Conservation (phyloP, 2,329 filamentous ascomycete genomes). For the Allantophomopsis lycopodina region DNA sequence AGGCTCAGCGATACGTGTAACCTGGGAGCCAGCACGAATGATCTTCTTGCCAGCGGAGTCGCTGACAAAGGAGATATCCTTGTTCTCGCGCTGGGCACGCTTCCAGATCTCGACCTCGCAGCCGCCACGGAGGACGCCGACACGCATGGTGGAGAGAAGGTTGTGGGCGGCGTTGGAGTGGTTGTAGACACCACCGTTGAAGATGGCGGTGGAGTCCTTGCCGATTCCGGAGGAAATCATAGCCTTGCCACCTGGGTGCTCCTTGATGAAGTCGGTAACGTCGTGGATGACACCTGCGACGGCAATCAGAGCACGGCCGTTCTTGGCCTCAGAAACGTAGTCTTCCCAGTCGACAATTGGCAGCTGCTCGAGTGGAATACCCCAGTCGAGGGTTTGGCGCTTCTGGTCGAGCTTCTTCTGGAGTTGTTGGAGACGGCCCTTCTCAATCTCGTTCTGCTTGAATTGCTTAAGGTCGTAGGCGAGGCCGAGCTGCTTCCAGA, state of each 20-base stretch:
- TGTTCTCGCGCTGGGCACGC: conserved; percentile 66
- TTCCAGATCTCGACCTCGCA: conserved; percentile 87
- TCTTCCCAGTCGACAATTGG: conserved; percentile 77
- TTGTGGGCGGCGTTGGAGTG: conserved; percentile 82
- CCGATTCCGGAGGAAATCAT: conserved; percentile 69
- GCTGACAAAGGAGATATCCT: conserved; percentile 63
- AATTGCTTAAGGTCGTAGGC: conserved; percentile 81
- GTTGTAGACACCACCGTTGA: conserved; percentile 78
- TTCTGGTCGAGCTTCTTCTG: conserved; percentile 86
- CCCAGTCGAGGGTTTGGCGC: conserved; percentile 69
- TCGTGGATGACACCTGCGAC: conserved; percentile 77
- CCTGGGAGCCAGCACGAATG: conserved; percentile 68
- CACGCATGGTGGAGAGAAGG: conserved; percentile 69
- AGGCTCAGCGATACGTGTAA: conserved; percentile 69
- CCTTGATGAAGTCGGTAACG: conserved; percentile 66
- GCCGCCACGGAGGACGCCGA: conserved; percentile 70
- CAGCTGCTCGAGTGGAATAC: conserved; percentile 66
- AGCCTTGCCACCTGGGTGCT: conserved; percentile 74
- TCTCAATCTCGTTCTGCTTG: conserved; percentile 79
- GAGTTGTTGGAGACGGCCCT: conserved; percentile 70
- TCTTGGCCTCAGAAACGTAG: conserved; percentile 61
- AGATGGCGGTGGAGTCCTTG: conserved; percentile 78
- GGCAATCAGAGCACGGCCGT: conserved; percentile 59
- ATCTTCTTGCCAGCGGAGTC: conserved; percentile 71
- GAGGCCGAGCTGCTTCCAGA: conserved; percentile 67